These are phyloP conservation scores for Claviceps quebecensis DNA, from an alignment of 2,329 filamentous ascomycete genomes.

Conservation along the genomic window DNA sequence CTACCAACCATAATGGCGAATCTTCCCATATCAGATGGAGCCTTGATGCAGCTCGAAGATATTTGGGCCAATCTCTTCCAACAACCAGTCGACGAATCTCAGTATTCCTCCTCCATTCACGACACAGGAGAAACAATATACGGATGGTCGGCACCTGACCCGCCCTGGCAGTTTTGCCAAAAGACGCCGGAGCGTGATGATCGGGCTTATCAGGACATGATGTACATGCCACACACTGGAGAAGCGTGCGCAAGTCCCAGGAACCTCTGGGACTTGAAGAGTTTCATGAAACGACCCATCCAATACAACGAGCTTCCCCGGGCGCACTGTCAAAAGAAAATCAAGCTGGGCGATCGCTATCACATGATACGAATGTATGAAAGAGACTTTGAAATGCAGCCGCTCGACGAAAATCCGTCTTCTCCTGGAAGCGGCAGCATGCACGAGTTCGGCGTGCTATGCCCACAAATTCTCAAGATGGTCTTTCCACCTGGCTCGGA, in stretches of 20 bases:
- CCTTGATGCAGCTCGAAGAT: too few species aligned
- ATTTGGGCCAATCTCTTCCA: too few species aligned
- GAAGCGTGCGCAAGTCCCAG: conserved; percentile 8
- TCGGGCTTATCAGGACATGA: conserved; percentile 16
- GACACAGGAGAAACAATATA: too few species aligned
- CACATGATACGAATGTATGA: conserved; percentile 33
- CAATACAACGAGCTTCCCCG: conserved; percentile 8
- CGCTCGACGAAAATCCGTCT: conserved; percentile 12
- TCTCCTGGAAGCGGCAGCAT: conserved; percentile 8
- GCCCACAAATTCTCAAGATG: conserved; percentile 17
- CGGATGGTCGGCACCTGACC: too few species aligned
- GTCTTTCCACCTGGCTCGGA: conserved; percentile 11
- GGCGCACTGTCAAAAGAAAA: background rate
- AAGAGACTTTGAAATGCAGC: conserved; percentile 33
- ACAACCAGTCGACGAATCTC: too few species aligned
- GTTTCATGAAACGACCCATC: conserved; percentile 10
- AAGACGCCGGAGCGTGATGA: background rate
- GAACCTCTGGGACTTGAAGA: conserved; percentile 7
- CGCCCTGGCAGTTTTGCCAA: background rate
- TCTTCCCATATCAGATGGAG: too few species aligned
- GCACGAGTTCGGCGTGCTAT: conserved; percentile 19
- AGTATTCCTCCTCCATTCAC: too few species aligned
- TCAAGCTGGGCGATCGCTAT: conserved; percentile 10
- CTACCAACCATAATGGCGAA: too few species aligned
- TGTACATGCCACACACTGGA: conserved; percentile 22